Evolutionary conservation across 2,329 filamentous ascomycete genomes (phyloP).

Genomic region (Curvularia verruculosa): DNA sequence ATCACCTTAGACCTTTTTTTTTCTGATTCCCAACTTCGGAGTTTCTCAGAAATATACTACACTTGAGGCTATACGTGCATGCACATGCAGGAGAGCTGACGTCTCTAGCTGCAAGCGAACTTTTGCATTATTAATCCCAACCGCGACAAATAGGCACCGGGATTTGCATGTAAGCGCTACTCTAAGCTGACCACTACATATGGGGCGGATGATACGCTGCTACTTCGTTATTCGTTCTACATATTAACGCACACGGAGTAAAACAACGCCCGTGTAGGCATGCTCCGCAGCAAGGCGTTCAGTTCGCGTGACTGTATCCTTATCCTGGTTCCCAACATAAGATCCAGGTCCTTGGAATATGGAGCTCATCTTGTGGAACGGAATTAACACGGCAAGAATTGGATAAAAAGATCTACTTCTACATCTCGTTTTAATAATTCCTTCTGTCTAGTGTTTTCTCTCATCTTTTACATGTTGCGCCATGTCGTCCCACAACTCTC

Average conservation of each 20-base stretch:
- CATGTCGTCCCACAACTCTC: conserved; percentile 16
- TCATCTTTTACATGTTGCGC: not conserved
- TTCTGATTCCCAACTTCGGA: too few species aligned
- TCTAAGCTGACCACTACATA: not conserved
- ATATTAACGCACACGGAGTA: not conserved
- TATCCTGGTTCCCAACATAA: not conserved
- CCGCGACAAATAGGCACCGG: not conserved
- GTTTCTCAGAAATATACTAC: too few species aligned
- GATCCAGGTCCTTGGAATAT: not conserved
- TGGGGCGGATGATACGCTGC: not conserved
- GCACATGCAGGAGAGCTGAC: not conserved
- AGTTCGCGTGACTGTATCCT: not conserved
- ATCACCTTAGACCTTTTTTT: too few species aligned
- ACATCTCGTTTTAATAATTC: not conserved
- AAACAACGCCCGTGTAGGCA: not conserved
- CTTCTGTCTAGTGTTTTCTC: not conserved
- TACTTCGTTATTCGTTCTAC: not conserved
- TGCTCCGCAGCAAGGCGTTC: not conserved
- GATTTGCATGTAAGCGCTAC: not conserved
- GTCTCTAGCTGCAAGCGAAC: not conserved
- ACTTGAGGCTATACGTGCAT: not conserved
- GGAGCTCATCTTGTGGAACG: not conserved
- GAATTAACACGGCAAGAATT: not conserved
- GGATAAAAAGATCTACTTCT: not conserved
- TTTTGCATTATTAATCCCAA: not conserved